Evolutionary conservation across 73 alveolate genomes (phyloP).

Genomic region (Stentor coeruleus): DNA sequence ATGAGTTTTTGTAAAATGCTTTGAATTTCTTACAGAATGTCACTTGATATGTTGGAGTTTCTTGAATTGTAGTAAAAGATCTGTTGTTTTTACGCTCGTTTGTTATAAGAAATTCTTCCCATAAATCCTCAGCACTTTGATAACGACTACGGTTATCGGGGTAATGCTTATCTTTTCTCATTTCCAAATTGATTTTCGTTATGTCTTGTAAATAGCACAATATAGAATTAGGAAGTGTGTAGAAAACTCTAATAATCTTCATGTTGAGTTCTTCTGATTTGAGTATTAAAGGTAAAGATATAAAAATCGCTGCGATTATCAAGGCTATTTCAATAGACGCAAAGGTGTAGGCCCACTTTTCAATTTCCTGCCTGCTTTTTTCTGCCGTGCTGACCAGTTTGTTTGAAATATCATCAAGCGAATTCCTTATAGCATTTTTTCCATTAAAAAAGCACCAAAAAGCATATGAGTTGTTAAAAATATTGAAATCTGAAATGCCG

Average conservation of each 20-base stretch:
- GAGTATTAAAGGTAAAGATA: not conserved
- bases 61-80: not conserved
- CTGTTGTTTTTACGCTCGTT: not conserved
- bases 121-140: constrained; percentile 13
- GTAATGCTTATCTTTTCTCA: constrained; percentile 18
- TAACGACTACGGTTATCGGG: not conserved
- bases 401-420: constrained; percentile 1
- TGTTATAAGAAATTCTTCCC: not conserved
- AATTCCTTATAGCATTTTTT: not conserved
- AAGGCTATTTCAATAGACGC: not conserved
- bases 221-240: not conserved
- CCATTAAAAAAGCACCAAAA: constrained; percentile 18
- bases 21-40: not conserved
- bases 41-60: not conserved
- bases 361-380: not conserved
- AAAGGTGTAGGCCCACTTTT: not conserved
- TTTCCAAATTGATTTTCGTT: not conserved
- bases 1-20: not conserved
- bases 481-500: not conserved
- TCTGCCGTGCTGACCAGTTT: not conserved
- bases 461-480: not conserved
- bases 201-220: not conserved
- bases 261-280: constrained; percentile 1
- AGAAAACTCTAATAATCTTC: constrained; percentile 15
- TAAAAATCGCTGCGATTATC: not conserved